A percentile compares a stretch with the other conserved stretches of the same genome.
Conservation (phyloP, 1,284 basidiomycete species). For the Meira miltonrushii region DNA sequence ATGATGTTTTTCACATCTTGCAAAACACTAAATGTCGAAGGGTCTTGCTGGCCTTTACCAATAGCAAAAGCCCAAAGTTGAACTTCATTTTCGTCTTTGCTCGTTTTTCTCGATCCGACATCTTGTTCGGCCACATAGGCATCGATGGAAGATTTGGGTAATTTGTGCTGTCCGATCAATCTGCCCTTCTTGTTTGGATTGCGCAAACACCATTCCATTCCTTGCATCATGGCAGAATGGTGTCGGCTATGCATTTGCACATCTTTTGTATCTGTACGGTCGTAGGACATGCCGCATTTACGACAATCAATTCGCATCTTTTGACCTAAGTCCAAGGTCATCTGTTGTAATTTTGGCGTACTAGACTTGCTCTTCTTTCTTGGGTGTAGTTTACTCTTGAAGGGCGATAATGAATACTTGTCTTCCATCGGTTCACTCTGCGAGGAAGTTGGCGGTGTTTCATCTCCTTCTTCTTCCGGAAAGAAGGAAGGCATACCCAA, state of each 20-base stretch:
- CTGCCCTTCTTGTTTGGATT: too few species aligned
- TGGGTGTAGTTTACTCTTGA: not conserved
- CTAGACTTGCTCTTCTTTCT: not conserved
- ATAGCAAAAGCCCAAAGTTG: not conserved
- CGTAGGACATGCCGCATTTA: constrained; percentile 44
- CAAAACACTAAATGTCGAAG: not conserved
- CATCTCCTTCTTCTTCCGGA: too few species aligned
- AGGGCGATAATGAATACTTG: constrained; percentile 7
- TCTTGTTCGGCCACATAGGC: too few species aligned
- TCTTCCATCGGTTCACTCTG: not conserved
- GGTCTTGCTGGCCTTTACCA: not conserved
- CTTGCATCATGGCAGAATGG: constrained; percentile 31
- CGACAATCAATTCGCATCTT: constrained; percentile 29
- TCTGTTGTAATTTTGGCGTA: constrained; percentile 24
- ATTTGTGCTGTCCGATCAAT: too few species aligned
- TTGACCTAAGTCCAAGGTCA: constrained; percentile 42
- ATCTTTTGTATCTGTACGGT: constrained; percentile 33
- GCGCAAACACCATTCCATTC: constrained; percentile 28
- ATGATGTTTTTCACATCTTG: constrained; percentile 29
- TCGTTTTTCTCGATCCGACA: constrained; percentile 68
- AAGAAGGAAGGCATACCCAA: too few species aligned
- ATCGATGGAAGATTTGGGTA: too few species aligned
- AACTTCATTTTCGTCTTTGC: constrained; percentile 66
- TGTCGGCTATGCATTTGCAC: constrained; percentile 29
- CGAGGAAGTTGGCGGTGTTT: not conserved